Conservation (phyloP, 768 basidiomycete species). For the Obba rivulosa region DNA sequence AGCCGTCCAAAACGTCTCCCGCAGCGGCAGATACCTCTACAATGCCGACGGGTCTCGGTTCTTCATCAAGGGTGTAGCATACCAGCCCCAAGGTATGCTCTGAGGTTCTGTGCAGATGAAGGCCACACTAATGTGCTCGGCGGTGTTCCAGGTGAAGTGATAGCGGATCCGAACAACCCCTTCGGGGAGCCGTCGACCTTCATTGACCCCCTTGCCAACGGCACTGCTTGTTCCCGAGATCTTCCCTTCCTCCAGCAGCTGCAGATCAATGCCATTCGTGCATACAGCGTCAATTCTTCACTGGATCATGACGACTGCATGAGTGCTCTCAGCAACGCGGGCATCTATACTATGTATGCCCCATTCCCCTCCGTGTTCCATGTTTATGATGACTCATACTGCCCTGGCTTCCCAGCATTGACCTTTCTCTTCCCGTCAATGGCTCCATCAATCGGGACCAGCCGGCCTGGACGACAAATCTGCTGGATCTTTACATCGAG, state of each 20-base stretch:
- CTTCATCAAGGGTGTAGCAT: slow-evolving; percentile 85
- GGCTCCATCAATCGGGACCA: slow-evolving; percentile 73
- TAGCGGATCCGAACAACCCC: slow-evolving; percentile 47
- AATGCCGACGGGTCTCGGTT: slow-evolving; percentile 69
- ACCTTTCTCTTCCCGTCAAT: slow-evolving; percentile 79
- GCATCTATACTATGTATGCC: slow-evolving; percentile 85
- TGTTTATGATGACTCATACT: slow-evolving; percentile 6
- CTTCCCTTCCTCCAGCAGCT: slow-evolving; percentile 71
- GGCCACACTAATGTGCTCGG: background rate
- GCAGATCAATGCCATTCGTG: slow-evolving; percentile 75
- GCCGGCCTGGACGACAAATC: slow-evolving; percentile 77
- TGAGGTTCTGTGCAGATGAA: background rate
- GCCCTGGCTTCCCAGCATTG: slow-evolving; percentile 50
- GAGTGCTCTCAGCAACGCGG: slow-evolving; percentile 65
- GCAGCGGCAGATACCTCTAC: slow-evolving; percentile 79
- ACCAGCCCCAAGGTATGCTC: slow-evolving; percentile 70
- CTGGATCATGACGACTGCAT: slow-evolving; percentile 88
- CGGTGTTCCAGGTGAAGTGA: slow-evolving; percentile 27
- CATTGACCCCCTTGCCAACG: slow-evolving; percentile 71
- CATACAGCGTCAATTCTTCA: slow-evolving; percentile 81
- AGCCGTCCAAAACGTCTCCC: slow-evolving; percentile 66
- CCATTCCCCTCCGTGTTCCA: background rate
- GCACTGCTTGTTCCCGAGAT: slow-evolving; percentile 69
- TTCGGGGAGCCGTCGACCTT: slow-evolving; percentile 72
- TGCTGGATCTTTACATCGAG: slow-evolving; percentile 70